phyloP scores from a whole-genome alignment of 208 protist species.

The Trypanosoma brucei region DNA sequence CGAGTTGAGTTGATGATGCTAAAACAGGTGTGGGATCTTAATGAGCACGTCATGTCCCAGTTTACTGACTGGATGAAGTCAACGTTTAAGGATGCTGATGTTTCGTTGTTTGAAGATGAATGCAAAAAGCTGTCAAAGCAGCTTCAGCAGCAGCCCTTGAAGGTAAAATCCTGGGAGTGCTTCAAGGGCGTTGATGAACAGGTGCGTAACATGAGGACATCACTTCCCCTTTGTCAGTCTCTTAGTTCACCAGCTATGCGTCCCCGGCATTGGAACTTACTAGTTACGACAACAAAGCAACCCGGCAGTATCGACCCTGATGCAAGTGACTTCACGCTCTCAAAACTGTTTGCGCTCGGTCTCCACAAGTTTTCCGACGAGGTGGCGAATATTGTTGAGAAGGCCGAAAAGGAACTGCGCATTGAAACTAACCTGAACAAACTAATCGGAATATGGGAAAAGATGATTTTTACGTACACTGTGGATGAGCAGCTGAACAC shows the following conservation, averaged over 20 bases:
- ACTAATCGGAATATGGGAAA: constrained; percentile 94
- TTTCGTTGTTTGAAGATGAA: constrained; percentile 90
- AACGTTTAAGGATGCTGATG: constrained; percentile 92
- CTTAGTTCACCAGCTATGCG: constrained; percentile 93
- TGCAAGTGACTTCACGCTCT: constrained; percentile 90
- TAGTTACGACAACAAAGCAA: constrained; percentile 92
- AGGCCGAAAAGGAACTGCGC: constrained; percentile 95
- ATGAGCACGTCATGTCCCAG: constrained; percentile 90
- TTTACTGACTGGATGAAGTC: constrained; percentile 93
- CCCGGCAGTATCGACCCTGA: constrained; percentile 85
- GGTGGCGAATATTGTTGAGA: constrained; percentile 96
- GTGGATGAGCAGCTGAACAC: constrained; percentile 81
- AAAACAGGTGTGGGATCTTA: constrained; percentile 93
- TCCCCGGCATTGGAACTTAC: constrained; percentile 94
- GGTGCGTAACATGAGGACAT: constrained; percentile 94
- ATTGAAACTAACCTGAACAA: constrained; percentile 96
- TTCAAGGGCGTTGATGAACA: constrained; percentile 92
- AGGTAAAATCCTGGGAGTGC: constrained; percentile 91
- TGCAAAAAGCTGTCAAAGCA: constrained; percentile 93
- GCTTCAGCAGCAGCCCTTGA: constrained; percentile 90
- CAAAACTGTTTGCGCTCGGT: constrained; percentile 94
- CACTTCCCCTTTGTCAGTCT: constrained; percentile 89
- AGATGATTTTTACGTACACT: constrained; percentile 90
- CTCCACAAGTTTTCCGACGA: constrained; percentile 97
- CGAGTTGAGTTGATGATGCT: constrained; percentile 88